phyloP scores from a whole-genome alignment of 1,284 basidiomycete species.

The Xerocomus minutiporus region DNA sequence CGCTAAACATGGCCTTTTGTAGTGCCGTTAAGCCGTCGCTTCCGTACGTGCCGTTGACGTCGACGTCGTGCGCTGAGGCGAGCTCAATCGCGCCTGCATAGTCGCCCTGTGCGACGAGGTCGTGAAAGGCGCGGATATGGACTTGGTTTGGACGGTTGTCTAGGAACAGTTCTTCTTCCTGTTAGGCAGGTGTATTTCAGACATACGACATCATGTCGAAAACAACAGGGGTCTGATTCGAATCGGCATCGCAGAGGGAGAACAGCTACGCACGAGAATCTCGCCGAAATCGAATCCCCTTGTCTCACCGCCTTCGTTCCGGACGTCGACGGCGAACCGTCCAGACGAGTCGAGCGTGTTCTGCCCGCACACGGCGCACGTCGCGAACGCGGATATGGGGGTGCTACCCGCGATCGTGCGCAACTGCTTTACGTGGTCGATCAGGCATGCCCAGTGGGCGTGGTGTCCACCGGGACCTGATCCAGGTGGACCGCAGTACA shows the following conservation, averaged over 20 bases:
- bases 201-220: too few species aligned
- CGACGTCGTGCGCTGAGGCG: constrained; percentile 19
- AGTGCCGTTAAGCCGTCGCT: constrained; percentile 18
- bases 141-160: constrained; percentile 18
- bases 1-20: constrained; percentile 21
- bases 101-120: constrained; percentile 23
- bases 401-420: neutral
- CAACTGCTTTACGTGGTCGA: constrained; percentile 18
- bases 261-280: constrained; percentile 22
- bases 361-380: constrained; percentile 16
- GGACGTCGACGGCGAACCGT: constrained; percentile 23
- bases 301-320: constrained; percentile 25
- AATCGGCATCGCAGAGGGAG: neutral
- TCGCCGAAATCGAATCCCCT: constrained; percentile 24
- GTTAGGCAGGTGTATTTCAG: neutral
- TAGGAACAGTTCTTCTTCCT: constrained; percentile 25
- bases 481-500: constrained; percentile 24
- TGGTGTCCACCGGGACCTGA: constrained; percentile 24
- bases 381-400: neutral
- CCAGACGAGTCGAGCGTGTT: constrained; percentile 17
- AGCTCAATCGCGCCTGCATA: constrained; percentile 15
- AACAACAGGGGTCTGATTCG: neutral
- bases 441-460: constrained; percentile 25
- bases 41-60: constrained; percentile 21
- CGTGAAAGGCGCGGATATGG: constrained; percentile 22